Percentiles rank a stretch among this genome's conserved stretches.
Conservation (phyloP, 2,329 filamentous ascomycete genomes). For the Ophiosphaerella herpotricha region DNA sequence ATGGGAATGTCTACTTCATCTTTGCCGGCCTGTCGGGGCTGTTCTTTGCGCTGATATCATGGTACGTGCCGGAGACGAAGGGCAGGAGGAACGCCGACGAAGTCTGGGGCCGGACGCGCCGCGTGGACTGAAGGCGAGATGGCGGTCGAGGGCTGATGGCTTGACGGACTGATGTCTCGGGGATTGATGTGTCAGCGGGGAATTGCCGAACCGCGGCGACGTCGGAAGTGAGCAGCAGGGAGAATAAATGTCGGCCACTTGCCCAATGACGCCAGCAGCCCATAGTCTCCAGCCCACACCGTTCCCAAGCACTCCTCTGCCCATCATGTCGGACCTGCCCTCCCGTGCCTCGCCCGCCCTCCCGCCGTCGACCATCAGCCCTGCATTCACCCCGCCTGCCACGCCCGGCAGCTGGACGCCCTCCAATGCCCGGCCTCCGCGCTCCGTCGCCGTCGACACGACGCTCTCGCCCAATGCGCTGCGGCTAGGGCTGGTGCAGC, state of each 20-base stretch:
- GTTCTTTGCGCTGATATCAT: slow-evolving; percentile 72
- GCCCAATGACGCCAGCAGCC: too few species aligned
- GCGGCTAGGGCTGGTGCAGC: slow-evolving; percentile 75
- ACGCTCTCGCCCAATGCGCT: slow-evolving; percentile 40
- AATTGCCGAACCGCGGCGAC: too few species aligned
- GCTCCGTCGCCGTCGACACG: slow-evolving; percentile 51
- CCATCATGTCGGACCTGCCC: slow-evolving; percentile 59
- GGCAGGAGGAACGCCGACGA: slow-evolving; percentile 84
- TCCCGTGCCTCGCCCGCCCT: slow-evolving; percentile 59
- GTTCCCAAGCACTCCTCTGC: neutral
- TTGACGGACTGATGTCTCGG: neutral
- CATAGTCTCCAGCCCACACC: neutral
- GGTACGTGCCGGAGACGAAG: slow-evolving; percentile 83
- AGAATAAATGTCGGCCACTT: too few species aligned
- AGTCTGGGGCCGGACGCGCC: slow-evolving; percentile 75
- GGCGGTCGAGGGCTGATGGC: neutral
- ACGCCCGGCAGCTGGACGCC: slow-evolving; percentile 41
- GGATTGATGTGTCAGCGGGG: too few species aligned
- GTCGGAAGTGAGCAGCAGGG: too few species aligned
- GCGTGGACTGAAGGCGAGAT: slow-evolving; percentile 31
- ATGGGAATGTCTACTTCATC: slow-evolving; percentile 88
- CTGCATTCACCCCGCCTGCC: slow-evolving; percentile 50
- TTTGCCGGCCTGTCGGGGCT: slow-evolving; percentile 76
- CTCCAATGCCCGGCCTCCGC: slow-evolving; percentile 40
- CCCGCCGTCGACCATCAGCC: slow-evolving; percentile 54